phyloP scores from a whole-genome alignment of 2,329 filamentous ascomycete genomes.

The Xylaria hypoxylon region DNA sequence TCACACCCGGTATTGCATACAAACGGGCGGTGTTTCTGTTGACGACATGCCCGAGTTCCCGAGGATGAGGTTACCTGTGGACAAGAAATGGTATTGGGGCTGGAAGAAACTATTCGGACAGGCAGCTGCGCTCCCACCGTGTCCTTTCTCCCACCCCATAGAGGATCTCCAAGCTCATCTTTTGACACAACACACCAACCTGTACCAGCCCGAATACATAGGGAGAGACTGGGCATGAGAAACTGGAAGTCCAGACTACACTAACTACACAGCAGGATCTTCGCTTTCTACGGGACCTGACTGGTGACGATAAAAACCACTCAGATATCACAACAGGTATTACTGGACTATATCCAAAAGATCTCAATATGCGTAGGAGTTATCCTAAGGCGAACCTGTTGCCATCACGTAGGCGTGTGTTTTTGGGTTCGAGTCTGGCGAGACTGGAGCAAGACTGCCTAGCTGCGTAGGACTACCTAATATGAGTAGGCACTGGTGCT shows the following conservation, averaged over 20 bases:
- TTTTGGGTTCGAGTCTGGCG: not conserved
- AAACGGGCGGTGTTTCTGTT: conserved; percentile 23
- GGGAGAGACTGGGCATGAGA: not conserved
- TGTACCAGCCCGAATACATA: not conserved
- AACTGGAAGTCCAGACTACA: not conserved
- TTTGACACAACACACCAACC: not conserved
- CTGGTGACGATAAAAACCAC: not conserved
- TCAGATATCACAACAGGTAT: not conserved
- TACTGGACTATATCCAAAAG: not conserved
- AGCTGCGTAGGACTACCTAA: too few species aligned
- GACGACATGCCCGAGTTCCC: conserved; percentile 19
- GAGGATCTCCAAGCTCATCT: conserved; percentile 10
- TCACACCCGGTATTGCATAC: conserved; percentile 13
- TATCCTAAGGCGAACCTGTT: not conserved
- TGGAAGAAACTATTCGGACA: conserved; percentile 30
- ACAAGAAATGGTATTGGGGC: conserved; percentile 33
- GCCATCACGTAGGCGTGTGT: not conserved
- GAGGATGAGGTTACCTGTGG: not conserved
- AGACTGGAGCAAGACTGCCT: too few species aligned
- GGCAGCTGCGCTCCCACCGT: conserved; percentile 6
- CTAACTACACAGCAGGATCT: not conserved
- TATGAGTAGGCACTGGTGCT: too few species aligned
- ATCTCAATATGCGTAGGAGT: not conserved
- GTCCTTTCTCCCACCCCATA: conserved; percentile 28
- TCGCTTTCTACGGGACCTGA: not conserved